Evolutionary conservation across 306 rosid genomes (phyloP).

Genomic region (Malus domestica): ASM211411v1 NC_041793.1:47773501-47774000

Average conservation of each 20-base stretch:
- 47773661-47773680: too few species aligned
- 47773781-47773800: background rate
- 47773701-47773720: background rate
- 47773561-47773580: too few species aligned
- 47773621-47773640: too few species aligned
- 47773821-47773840: background rate
- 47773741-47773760: background rate
- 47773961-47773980: constrained; percentile 68
- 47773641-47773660: too few species aligned
- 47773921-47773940: constrained; percentile 55
- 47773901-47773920: constrained; percentile 54
- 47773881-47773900: background rate
- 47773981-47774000: constrained; percentile 82
- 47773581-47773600: too few species aligned
- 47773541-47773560: too few species aligned
- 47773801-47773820: background rate
- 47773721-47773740: background rate
- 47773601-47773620: too few species aligned
- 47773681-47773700: too few species aligned
- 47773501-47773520: too few species aligned
- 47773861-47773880: background rate
- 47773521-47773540: too few species aligned
- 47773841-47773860: background rate
- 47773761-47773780: background rate
- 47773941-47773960: constrained; percentile 95